Evolutionary conservation across 352 stramenopile species (phyloP), one percentile per base, ranked within the genome.

Genomic region (Hyphochytrium catenoides): DNA sequence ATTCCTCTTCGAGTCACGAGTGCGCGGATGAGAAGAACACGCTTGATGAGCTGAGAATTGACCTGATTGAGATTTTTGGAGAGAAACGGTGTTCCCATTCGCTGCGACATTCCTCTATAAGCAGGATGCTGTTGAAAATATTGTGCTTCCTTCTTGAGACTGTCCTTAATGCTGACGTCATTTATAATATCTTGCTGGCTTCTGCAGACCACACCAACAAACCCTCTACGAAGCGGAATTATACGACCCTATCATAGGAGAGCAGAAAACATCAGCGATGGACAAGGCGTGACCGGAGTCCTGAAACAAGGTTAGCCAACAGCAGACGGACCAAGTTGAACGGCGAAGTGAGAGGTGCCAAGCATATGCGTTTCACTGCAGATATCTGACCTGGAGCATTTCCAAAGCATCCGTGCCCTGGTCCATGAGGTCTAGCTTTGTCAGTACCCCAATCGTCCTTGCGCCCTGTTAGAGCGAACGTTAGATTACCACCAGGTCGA

Each of bases 371-470:
- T n/a, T n/a, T n/a, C n/a, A n/a, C n/a, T n/a, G n/a, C n/a, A n/a
- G n/a, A n/a, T n/a, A n/a, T n/a, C n/a, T n/a, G n/a, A n/a, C n/a
- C n/a, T 93, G 61, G 16, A 98, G 64, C 59, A 97, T 93, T 31
- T 96, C 85, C 36, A 76, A 57, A 4, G 85, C 88, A 59, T 99
- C 91, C 6, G 92, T 98, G 33, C 91, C 92, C 38, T 93, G 75
- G 62, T 99, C 93, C 91, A 99, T 98, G 26, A 99, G 69, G 55
- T 99, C 93, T 15, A 98, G 56, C 56, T 99, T 99, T 2, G 92
- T 99, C 19, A 99, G 61, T 27, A 99, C 92, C 26, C 93, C 93
- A 46, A 99, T 94, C 3, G 93, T 99, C 24, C 93, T 64, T 46
- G 90, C 64, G 17, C 93, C 91, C 31, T 69, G 45, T 3, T 66